phyloP scores from a whole-genome alignment of 2,329 filamentous ascomycete genomes.

The Fusarium decemcellulare region DNA sequence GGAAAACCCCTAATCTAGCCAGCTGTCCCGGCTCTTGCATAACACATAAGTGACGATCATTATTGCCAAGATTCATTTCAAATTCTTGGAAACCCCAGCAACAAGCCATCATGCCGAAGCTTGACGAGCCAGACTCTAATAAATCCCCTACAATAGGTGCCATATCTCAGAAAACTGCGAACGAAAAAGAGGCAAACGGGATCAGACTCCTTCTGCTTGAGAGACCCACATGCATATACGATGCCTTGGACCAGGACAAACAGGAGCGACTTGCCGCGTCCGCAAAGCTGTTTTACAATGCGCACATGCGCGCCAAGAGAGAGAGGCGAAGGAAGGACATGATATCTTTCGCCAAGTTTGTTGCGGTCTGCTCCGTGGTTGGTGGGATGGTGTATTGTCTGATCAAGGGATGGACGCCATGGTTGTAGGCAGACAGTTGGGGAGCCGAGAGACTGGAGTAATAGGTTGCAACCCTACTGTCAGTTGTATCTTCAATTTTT shows the following conservation, averaged over 20 bases:
- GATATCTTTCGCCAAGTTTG: neutral
- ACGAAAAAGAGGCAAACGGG: neutral
- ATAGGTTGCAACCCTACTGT: too few species aligned
- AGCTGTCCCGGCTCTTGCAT: too few species aligned
- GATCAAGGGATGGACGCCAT: neutral
- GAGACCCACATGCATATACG: neutral
- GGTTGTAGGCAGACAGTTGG: neutral
- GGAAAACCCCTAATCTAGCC: too few species aligned
- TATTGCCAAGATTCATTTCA: too few species aligned
- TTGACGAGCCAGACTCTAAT: neutral
- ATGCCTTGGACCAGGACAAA: neutral
- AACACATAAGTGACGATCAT: too few species aligned
- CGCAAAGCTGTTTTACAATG: constrained; percentile 12
- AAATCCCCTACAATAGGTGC: neutral
- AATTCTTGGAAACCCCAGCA: too few species aligned
- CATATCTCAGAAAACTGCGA: neutral
- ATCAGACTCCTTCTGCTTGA: neutral
- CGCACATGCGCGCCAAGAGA: neutral
- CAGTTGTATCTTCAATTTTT: too few species aligned
- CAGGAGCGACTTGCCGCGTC: neutral
- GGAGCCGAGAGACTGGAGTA: too few species aligned
- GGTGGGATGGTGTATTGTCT: neutral
- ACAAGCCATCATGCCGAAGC: neutral
- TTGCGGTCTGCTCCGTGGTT: neutral
- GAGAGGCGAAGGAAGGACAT: neutral